Base-by-base conservation (phyloP, 1,284 basidiomycete species). In the Puccinia hordei region DNA sequence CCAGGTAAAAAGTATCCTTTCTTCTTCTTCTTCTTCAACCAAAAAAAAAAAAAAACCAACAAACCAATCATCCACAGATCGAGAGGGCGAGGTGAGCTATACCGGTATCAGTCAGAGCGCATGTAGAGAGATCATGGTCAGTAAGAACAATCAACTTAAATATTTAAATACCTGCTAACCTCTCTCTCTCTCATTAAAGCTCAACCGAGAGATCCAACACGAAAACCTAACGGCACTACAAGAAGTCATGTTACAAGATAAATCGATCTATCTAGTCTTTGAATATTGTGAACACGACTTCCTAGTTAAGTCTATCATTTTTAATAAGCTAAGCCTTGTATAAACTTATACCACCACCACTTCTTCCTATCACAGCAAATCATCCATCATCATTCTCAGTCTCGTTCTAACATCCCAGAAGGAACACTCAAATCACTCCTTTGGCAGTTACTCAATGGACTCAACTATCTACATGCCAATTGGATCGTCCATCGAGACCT, bases 211-310 rank as follows among this genome's bases (percentile, higher is more conserved):
- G 84, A 92, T 98, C 76, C 89, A 90, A 76, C 96, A 99, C 85
- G 92, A 93, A 84, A 98, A 99, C 85, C 88, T 99, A 0, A 93
- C 95, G 4, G 90, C 93, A 0, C 88, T 99, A 46, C 91, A 92
- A 82, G 95, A 98, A 85, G 96, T 98, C 38, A 94, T 99, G 75
- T 88, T 99, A 24, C 95, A 99, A 85, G 96, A 99, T 83, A 98
- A 98, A 86, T 93, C 94, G 0, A 97, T 98, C 81, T 96, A 94
- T 85, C 97, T 99, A 93, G 94, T 99, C 22, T 98, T 99, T 83
- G 95, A 98, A 83, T 99, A 97, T 83, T 95, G 96, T 4, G 97
- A 99, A 84, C 97, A 99, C 85, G 97, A 99, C 86, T 96, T 98
- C 85, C 88, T 98, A 65, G 94, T 94, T n/a, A n/a, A n/a, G n/a